Base-by-base conservation (phyloP, 75 land plant species). In the Ceratopteris richardii region DNA sequence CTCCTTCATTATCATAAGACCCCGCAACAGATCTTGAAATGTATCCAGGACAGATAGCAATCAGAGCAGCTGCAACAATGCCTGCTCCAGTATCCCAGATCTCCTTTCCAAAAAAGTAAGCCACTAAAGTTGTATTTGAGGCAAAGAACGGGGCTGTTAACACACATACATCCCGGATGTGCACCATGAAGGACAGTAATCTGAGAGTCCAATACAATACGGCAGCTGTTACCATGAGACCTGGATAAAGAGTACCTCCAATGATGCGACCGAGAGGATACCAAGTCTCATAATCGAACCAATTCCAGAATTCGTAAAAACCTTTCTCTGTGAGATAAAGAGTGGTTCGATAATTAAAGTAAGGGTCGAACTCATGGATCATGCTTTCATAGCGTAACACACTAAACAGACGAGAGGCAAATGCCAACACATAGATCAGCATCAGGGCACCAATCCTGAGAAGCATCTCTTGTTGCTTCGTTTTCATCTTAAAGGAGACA, bases 281-380 rank as follows among this genome's bases (percentile, higher is more conserved):
- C 99, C 99, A 95, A 44, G 81, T 82, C 78, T 95, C 99, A 37
- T 67, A 95, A 59, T 95, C 99, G 46, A 95, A 95, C 99, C 99
- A 95, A 56, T 95, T 95, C 99, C 99, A 95, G 76, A 95, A 95
- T 64, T 95, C 99, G 58, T 86, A 84, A 61, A 95, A 95, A 0
- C 99, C 99, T 21, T 95, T 90, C 62, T 84, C 44, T 7, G 88
- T 82, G 23, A 95, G 55, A 50, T 62, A 95, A 2, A 90, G 66
- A 6, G 99, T 95, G 61, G 96, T 90, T 12, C 99, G 72, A 71
- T 95, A 95, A 55, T 95, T 95, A 80, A 95, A 95, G 75, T 95
- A 95, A 9, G 99, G 99, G 57, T 95, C 99, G 58, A 95, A 95
- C 76, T 95, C 99, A 44, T 95, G 99, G 88, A 95, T 95, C 88